A percentile compares a stretch with the other conserved stretches of the same genome.
These are phyloP conservation scores for Coemansia sp. DNA, from an alignment of 192 early-diverging fungal species.

Conservation along the genomic window DNA sequence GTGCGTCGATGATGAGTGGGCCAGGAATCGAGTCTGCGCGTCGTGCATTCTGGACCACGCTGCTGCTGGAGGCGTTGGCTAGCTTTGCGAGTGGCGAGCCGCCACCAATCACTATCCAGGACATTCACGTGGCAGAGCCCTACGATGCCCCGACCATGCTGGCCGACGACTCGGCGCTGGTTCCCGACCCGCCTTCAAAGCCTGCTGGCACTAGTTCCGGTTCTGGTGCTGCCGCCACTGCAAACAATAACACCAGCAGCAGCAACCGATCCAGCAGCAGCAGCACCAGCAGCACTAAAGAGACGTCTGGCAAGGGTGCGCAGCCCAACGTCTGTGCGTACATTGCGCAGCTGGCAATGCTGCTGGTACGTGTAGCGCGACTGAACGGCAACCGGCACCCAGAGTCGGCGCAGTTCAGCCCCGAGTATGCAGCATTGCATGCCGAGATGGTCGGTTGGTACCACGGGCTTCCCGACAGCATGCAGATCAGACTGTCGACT, in stretches of 20 bases:
- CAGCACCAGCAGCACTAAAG: neutral
- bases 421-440: constrained; percentile 47
- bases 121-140: constrained; percentile 54
- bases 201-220: neutral
- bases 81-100: constrained; percentile 57
- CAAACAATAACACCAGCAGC: neutral
- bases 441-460: constrained; percentile 54
- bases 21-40: constrained; percentile 51
- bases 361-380: constrained; percentile 49
- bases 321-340: constrained; percentile 30
- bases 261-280: neutral
- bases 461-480: constrained; percentile 40
- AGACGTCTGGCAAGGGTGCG: neutral
- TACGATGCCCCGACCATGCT: constrained; percentile 35
- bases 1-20: constrained; percentile 53
- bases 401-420: constrained; percentile 53
- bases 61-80: constrained; percentile 51
- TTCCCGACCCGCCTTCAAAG: neutral
- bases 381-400: constrained; percentile 55
- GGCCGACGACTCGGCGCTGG: constrained; percentile 8
- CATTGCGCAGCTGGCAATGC: constrained; percentile 46
- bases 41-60: constrained; percentile 54
- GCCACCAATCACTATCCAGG: constrained; percentile 50
- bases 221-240: neutral
- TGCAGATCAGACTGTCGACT: constrained; percentile 28